phyloP scores from a whole-genome alignment of 2,329 filamentous ascomycete species.

The Sclerotinia sclerotiorum region DNA sequence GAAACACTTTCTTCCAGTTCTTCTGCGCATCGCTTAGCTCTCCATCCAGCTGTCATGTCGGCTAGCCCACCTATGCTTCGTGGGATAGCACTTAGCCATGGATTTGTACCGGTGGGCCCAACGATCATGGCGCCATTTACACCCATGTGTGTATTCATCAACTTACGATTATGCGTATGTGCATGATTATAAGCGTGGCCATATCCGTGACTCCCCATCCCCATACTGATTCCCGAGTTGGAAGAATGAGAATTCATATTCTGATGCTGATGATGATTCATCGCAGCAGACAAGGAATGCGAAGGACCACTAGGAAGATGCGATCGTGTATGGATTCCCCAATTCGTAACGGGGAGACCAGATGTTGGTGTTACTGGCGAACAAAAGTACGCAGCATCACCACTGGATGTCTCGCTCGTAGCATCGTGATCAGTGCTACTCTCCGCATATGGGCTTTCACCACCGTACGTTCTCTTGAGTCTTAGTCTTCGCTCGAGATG shows the following conservation, averaged over 20 bases:
- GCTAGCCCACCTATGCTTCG: slow-evolving; percentile 36
- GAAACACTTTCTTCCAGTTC: slow-evolving; percentile 32
- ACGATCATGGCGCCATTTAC: background rate
- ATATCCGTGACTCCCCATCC: background rate
- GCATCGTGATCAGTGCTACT: slow-evolving; percentile 45
- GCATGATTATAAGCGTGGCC: background rate
- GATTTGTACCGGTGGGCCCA: slow-evolving; percentile 38
- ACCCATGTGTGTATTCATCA: slow-evolving; percentile 1
- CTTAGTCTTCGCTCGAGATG: slow-evolving; percentile 34
- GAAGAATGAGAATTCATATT: slow-evolving; percentile 35
- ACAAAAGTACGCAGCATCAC: slow-evolving; percentile 32
- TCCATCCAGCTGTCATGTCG: slow-evolving; percentile 26
- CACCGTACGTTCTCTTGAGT: slow-evolving; percentile 41
- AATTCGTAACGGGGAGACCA: background rate
- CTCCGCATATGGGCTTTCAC: slow-evolving; percentile 45
- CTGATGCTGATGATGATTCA: slow-evolving; percentile 30
- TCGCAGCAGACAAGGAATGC: slow-evolving; percentile 5
- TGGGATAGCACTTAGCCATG: slow-evolving; percentile 49
- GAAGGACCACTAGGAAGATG: slow-evolving; percentile 4
- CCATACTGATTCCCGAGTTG: slow-evolving; percentile 33
- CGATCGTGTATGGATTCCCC: background rate
- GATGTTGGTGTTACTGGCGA: slow-evolving; percentile 33
- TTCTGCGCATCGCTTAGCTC: slow-evolving; percentile 29
- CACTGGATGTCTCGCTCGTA: slow-evolving; percentile 32
- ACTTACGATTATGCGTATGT: slow-evolving; percentile 7